Evolutionary conservation across 2,329 filamentous ascomycete genomes (phyloP), one percentile per base, ranked within the genome.

Genomic region (Fonsecaea nubica): DNA sequence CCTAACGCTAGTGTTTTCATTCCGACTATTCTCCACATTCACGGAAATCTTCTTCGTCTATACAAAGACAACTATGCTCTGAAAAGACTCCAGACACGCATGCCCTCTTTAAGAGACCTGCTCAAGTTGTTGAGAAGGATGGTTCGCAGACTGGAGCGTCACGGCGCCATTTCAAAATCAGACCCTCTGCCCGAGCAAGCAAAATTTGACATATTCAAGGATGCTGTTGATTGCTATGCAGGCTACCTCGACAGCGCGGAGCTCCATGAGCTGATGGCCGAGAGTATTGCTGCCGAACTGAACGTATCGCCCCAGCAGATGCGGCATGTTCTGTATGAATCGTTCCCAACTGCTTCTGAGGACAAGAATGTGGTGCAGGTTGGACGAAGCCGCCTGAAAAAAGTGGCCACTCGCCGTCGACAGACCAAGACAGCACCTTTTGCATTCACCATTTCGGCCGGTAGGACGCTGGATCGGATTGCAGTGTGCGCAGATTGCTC

Each of bases 151-250:
- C 81, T 97, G 78, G 83, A 8, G 3, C 35, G 54, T 40, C 42
- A 64, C 30, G 60, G 25, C 3, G 50, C 25, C 1, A 25, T 54
- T 30, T 57, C 61, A 40, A 33, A 42, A 21, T 64, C 62, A 12
- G 42, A 15, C 6, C 25, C 62, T 0, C 87, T 93, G 25, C 87
- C 84, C n/a, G 91, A 94, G 73, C 86, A 85, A 1, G 87, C 87
- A 0, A 84, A 87, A 70, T 90, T 97, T 74, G 88, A 90, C 73
- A 96, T 98, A 78, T 97, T 97, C 74, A 87, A 97, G 80, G 95
- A 99, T 76, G 92, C 93, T 0, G 85, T 95, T 60, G 95, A 99
- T 77, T 96, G 93, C 75, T 98, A 99, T 77, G 89, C 92, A 50
- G 92, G 91, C 62, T 92, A 90, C 75, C 82, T 95, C 54, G 89